A percentile compares a stretch with the other conserved stretches of the same genome.
Conservation (phyloP, 2,329 filamentous ascomycete genomes). For the Clarireedia hainanense region DNA sequence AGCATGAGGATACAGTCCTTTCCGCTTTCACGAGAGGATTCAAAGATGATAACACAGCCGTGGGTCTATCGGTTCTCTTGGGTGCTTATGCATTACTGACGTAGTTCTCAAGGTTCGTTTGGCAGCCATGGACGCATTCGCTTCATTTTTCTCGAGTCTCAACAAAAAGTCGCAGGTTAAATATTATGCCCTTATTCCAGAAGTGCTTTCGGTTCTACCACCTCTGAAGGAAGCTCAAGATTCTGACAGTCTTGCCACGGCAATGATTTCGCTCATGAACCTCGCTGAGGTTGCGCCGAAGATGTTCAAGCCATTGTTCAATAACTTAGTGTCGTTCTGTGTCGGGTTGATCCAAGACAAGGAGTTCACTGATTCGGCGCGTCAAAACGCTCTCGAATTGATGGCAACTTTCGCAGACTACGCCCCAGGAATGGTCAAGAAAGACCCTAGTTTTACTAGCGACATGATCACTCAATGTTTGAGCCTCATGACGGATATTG, state of each 20-base stretch:
- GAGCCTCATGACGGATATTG: conserved; percentile 96
- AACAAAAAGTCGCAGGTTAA: conserved; percentile 81
- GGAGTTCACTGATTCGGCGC: conserved; percentile 79
- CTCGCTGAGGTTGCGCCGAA: conserved; percentile 89
- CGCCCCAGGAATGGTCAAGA: conserved; percentile 87
- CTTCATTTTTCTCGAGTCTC: conserved; percentile 88
- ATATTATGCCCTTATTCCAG: conserved; percentile 79
- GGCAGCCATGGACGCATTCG: conserved; percentile 92
- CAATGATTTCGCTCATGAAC: conserved; percentile 85
- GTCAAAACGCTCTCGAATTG: conserved; percentile 91
- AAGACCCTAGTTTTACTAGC: conserved; percentile 81
- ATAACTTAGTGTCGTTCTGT: conserved; percentile 85
- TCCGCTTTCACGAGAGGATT: conserved; percentile 87
- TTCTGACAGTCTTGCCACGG: conserved; percentile 84
- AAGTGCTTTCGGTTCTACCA: conserved; percentile 88
- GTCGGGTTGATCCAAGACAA: conserved; percentile 94
- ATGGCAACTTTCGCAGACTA: conserved; percentile 98
- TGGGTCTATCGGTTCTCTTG: conserved; percentile 34
- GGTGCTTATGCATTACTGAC: conserved; percentile 3
- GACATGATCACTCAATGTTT: conserved; percentile 99
- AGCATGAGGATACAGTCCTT: conserved; percentile 86
- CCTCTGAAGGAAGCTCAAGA: conserved; percentile 89
- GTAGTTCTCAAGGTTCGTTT: conserved; percentile 63
- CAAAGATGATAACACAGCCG: conserved; percentile 74
- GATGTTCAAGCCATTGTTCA: conserved; percentile 96